Base-by-base conservation (phyloP, 306 rosid species). In the Spatholobus suberectus region DNA sequence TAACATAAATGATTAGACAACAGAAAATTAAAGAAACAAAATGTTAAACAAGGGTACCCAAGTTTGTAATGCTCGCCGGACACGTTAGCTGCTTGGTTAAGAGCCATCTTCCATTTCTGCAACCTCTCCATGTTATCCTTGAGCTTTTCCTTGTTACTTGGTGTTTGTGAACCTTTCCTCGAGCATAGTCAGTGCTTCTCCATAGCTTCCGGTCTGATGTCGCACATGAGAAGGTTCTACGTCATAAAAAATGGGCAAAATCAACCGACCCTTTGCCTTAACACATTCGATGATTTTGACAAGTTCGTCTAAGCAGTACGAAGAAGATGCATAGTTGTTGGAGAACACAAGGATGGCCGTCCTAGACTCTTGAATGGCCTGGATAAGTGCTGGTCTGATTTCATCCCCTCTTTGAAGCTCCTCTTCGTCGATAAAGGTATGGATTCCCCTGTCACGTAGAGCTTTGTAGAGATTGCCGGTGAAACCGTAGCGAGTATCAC, bases 401-500 rank as follows among this genome's bases (percentile, higher is more conserved):
- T 71, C 41, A 1, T 72, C 18, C 20, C 73, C 78, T 29, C 34
- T 43, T 0, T 0, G 47, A n/a, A 80, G 84, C 12, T 37, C 75
- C 8, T 8, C 68, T 0, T 63, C 75, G 11, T 81, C 85, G 4
- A 81, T 5, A 66, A 81, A 81, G 5, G 80, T 35, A 23, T 9
- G 8, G 11, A 81, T 61, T 14, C 74, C 79, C 9, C 5, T 73
- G n/a, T 35, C 17, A 63, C 2, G 1, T 1, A 77, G 74, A 18
- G 82, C 61, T 18, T 47, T 38, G n/a, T 14, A 66, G n/a, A 79
- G 77, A 55, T 79, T 17, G 8, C 77, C 77, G 9, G 83, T 26
- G 9, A 79, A 55, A 24, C 21, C 20, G 8, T 4, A 13, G 23
- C 85, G 58, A 4, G 80, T 81, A 4, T 73, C 85, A 3, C 21